Evolutionary conservation across 139 green algal species (phyloP), one percentile per base, ranked within the genome.

Genomic region (Volvox reticuliferus): DNA sequence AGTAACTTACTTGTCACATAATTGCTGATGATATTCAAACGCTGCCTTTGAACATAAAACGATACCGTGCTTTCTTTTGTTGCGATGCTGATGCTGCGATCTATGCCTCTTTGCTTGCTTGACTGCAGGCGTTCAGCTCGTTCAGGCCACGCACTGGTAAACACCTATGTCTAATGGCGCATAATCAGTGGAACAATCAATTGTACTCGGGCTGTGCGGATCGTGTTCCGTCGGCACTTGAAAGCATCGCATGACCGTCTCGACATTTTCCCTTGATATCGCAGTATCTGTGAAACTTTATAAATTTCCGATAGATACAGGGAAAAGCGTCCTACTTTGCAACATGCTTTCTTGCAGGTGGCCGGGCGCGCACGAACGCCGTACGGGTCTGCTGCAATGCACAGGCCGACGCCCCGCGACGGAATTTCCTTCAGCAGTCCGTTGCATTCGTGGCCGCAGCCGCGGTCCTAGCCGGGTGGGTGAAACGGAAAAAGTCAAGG

Each of bases 361-460:
- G 21, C 21, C n/a, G 86, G 36, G 62, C 68, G 17, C 86, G 86
- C 12, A 20, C 73, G 2, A 63, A 22, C 86, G 30, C 24, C 30
- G 32, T 81, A 0, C 86, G 86, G 18, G 73, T 90, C 14, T 76
- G 71, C 71, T 90, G 86, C 86, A 30, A 76, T 2, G 86, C 86
- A 0, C 14, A 19, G 3, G 62, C 26, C 22, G 50, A 86, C 37
- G 76, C 20, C 17, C 61, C 82, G 12, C 82, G 62, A 12, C 32
- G 82, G 82, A 33, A 26, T 12, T 33, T 82, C 69, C n/a, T 89
- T 69, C 85, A 89, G 85, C 1, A 82, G 37, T 82, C 85, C 0
- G 69, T 32, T 9, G 85, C 85, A 0, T 20, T 82, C 18, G 71
- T 71, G 24, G 85, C 85, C 18, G 85, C 85, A 9, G 85, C 69